Evolutionary conservation across 129 eudicot genomes (phyloP).

Genomic region (Flaveria sonorensis): DNA sequence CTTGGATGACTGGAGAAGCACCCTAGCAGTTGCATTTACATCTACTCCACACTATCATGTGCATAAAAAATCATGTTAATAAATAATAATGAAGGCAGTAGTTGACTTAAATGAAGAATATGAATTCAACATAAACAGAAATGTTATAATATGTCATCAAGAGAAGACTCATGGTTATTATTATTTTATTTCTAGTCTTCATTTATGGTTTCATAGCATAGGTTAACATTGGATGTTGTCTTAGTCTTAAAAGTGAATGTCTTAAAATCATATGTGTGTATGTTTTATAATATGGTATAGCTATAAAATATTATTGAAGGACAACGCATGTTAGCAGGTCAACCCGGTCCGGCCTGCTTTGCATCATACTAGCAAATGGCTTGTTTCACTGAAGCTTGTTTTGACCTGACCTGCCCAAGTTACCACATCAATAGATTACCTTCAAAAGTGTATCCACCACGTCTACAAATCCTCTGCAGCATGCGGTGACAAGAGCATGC

Average conservation of each 20-base stretch:
- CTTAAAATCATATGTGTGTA: not conserved
- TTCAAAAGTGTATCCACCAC: constrained; percentile 63
- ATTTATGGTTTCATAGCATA: not conserved
- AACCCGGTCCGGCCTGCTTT: not conserved
- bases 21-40: constrained; percentile 65
- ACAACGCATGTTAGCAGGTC: not conserved
- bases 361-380: not conserved
- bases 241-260: not conserved
- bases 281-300: not conserved
- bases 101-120: not conserved
- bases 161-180: not conserved
- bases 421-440: constrained; percentile 39
- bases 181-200: not conserved
- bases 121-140: not conserved
- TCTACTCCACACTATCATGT: constrained; percentile 82
- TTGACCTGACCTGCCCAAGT: not conserved
- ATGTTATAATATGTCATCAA: not conserved
- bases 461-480: constrained; percentile 83
- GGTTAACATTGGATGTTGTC: not conserved
- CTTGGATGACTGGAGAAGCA: constrained; percentile 76
- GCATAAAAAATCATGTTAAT: constrained; percentile 28
- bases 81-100: not conserved
- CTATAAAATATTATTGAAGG: not conserved
- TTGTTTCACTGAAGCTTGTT: not conserved
- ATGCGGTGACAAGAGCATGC: constrained; percentile 88